Conservation (phyloP, 1,284 basidiomycete genomes). For the Ganoderma lucidum region DNA sequence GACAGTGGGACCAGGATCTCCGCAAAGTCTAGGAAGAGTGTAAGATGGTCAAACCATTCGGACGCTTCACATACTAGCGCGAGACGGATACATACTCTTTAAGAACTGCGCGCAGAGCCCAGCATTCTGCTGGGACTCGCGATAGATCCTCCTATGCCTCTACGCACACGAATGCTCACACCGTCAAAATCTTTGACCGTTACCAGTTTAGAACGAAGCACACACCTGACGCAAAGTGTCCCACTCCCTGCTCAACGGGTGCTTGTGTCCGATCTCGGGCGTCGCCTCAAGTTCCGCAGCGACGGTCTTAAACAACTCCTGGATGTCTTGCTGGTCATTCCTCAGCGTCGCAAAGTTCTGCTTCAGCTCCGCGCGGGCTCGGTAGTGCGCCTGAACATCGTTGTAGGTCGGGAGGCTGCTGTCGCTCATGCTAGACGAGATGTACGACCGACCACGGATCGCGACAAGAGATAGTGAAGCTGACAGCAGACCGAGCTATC, state of each 20-base stretch:
- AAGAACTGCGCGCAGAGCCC: slow-evolving; percentile 40
- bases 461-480: not conserved
- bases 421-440: slow-evolving; percentile 11
- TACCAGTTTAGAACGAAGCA: not conserved
- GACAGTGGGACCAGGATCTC: slow-evolving; percentile 40
- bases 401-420: slow-evolving; percentile 26
- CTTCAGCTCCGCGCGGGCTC: slow-evolving; percentile 28
- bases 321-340: slow-evolving; percentile 40
- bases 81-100: slow-evolving; percentile 31
- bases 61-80: not conserved
- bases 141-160: slow-evolving; percentile 38
- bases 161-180: not conserved
- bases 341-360: slow-evolving; percentile 37
- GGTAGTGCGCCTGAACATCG: slow-evolving; percentile 30
- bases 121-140: slow-evolving; percentile 41
- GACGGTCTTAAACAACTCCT: slow-evolving; percentile 38
- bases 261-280: slow-evolving; percentile 38
- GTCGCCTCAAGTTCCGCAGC: slow-evolving; percentile 38
- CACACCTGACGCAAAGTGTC: slow-evolving; percentile 36
- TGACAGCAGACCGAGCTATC: not conserved
- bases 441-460: not conserved
- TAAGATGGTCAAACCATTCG: too few relatives aligned
- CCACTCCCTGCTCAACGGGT: slow-evolving; percentile 37
- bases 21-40: slow-evolving; percentile 35
- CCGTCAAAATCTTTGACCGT: not conserved